A percentile compares a stretch with the other conserved stretches of the same genome.
Conservation (phyloP, 352 stramenopile species). For the Thraustochytrium sp. region DNA sequence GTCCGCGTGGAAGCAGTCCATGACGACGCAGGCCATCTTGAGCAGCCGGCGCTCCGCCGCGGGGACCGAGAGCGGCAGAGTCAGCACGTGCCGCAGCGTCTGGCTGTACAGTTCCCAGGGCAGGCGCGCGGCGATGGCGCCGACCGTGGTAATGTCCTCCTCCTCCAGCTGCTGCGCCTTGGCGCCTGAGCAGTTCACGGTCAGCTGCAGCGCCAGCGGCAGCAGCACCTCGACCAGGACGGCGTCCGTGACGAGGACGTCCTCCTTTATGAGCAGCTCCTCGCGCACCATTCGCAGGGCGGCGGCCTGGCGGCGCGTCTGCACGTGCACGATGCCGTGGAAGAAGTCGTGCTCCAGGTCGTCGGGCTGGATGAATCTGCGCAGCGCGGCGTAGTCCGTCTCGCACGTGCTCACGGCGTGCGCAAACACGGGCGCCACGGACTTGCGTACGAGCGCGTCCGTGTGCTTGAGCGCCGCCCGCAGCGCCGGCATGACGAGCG, state of each 20-base stretch:
- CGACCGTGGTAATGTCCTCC: neutral
- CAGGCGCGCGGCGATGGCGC: neutral
- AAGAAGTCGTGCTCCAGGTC: conserved; percentile 36
- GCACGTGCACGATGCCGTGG: conserved; percentile 22
- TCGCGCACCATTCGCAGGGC: neutral
- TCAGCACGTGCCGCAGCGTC: neutral
- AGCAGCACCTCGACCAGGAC: neutral
- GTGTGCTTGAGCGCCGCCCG: neutral
- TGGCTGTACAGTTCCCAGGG: neutral
- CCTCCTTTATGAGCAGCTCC: neutral
- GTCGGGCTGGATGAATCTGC: neutral
- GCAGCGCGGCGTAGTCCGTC: neutral
- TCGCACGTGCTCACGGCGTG: neutral
- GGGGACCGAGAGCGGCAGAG: neutral
- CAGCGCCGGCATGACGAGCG: neutral
- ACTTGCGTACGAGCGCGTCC: neutral
- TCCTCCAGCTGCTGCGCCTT: neutral
- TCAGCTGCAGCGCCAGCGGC: neutral
- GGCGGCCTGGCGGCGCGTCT: neutral
- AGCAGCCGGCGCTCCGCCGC: neutral
- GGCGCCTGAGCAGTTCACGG: neutral
- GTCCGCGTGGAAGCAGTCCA: conserved; percentile 27
- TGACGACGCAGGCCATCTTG: neutral
- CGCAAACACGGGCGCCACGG: neutral
- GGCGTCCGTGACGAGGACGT: neutral